Evolutionary conservation across 2,329 filamentous ascomycete species (phyloP).

Genomic region (Westerdykella sp.): DNA sequence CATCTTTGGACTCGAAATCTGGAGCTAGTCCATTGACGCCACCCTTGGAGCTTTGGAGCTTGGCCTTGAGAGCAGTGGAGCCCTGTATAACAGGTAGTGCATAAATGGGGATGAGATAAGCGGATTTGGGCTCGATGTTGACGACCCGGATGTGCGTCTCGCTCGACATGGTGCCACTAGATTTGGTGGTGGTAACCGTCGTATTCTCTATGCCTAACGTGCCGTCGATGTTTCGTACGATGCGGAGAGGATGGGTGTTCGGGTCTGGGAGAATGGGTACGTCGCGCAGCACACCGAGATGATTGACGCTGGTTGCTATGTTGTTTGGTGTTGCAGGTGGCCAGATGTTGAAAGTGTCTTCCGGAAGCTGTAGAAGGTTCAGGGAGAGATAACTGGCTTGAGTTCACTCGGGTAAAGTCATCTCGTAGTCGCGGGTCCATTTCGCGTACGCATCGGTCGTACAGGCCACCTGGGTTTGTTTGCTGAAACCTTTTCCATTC

Average conservation of each 20-base stretch:
- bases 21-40: constrained; percentile 3
- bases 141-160: constrained; percentile 2
- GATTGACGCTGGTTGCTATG: not conserved
- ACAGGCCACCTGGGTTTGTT: constrained; percentile 5
- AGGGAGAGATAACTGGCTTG: not conserved
- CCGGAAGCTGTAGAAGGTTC: constrained; percentile 5
- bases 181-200: constrained; percentile 1
- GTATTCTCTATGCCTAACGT: constrained; percentile 7
- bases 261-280: constrained; percentile 4
- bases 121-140: constrained; percentile 5
- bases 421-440: constrained; percentile 5
- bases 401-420: constrained; percentile 4
- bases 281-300: constrained; percentile 4
- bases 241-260: constrained; percentile 5
- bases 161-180: not conserved
- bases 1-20: constrained; percentile 5
- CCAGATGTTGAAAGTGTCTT: constrained; percentile 7
- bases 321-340: not conserved
- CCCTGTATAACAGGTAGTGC: constrained; percentile 2
- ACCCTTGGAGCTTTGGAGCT: constrained; percentile 5
- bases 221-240: constrained; percentile 8
- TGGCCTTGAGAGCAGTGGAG: constrained; percentile 1
- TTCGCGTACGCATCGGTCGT: constrained; percentile 6
- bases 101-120: constrained; percentile 7
- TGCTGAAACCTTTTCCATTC: constrained; percentile 4